A percentile compares a stretch with the other conserved stretches of the same genome.
phyloP scores from a whole-genome alignment of 75 land plant genomes.

The Sequoiadendron giganteum region DNA sequence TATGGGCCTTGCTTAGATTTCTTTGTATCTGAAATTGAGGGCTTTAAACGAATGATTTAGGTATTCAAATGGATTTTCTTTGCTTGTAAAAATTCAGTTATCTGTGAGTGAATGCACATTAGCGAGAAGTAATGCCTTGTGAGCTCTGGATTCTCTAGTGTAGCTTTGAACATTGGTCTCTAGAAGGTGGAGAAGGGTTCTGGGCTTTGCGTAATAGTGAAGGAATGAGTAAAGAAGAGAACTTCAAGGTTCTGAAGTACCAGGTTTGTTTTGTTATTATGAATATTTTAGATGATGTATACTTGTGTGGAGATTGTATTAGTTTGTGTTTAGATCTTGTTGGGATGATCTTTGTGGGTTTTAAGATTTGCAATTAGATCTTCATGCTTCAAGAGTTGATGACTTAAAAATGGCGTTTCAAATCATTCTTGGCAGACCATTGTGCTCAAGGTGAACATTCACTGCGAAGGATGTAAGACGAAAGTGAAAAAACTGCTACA shows the following conservation, averaged over 20 bases:
- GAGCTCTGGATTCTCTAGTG: background rate
- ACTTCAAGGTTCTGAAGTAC: constrained; percentile 43
- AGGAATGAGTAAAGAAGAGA: constrained; percentile 61
- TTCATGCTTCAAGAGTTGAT: background rate
- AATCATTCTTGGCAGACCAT: constrained; percentile 39
- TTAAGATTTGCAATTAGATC: background rate
- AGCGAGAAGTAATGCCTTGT: background rate
- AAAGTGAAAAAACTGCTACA: constrained; percentile 65
- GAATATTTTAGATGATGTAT: background rate
- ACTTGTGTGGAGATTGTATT: background rate
- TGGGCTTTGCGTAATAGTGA: background rate
- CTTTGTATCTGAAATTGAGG: background rate
- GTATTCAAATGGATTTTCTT: background rate
- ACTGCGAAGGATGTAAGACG: constrained; percentile 70
- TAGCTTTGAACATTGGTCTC: background rate
- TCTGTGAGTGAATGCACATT: background rate
- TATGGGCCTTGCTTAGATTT: no score
- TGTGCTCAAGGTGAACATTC: constrained; percentile 63
- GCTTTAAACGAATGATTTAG: background rate
- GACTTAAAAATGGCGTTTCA: background rate
- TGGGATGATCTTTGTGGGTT: background rate
- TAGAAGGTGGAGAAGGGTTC: background rate
- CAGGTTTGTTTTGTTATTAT: constrained; percentile 28
- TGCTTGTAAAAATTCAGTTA: background rate
- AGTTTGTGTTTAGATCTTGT: background rate